Conservation (phyloP, 352 stramenopile species). For the Phytophthora pisi region DNA sequence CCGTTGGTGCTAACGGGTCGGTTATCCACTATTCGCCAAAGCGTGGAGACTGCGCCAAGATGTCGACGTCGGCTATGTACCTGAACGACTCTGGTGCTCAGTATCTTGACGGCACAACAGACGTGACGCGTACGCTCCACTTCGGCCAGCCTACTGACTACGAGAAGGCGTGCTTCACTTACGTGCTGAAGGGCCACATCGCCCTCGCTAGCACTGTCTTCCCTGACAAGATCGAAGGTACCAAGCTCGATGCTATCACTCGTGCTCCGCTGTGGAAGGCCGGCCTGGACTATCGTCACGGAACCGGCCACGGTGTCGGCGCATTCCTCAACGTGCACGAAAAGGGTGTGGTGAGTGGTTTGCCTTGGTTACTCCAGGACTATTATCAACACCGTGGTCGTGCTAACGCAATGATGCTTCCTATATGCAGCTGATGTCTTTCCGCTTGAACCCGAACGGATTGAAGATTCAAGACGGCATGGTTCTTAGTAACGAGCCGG, state of each 20-base stretch:
- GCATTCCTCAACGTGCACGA: conserved; percentile 98
- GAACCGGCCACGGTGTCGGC: conserved; percentile 97
- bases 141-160: conserved; percentile 93
- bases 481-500: conserved; percentile 98
- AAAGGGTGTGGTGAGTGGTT: conserved; percentile 70
- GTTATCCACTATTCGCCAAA: conserved; percentile 96
- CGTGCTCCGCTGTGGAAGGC: conserved; percentile 93
- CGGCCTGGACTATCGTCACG: conserved; percentile 97
- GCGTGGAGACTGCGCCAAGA: conserved; percentile 76
- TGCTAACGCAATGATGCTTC: conserved; percentile 8
- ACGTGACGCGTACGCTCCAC: conserved; percentile 98
- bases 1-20: conserved; percentile 95
- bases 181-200: conserved; percentile 98
- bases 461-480: conserved; percentile 93
- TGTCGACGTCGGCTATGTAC: conserved; percentile 95
- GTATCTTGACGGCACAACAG: conserved; percentile 98
- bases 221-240: conserved; percentile 92
- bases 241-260: conserved; percentile 97
- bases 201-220: conserved; percentile 89
- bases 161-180: conserved; percentile 96
- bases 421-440: conserved; percentile 71
- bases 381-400: background rate
- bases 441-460: conserved; percentile 81
- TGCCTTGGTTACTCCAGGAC: background rate
- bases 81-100: conserved; percentile 99